Evolutionary conservation across 495 filamentous ascomycete species (phyloP).

Genomic region (Penicillium parvum): DNA sequence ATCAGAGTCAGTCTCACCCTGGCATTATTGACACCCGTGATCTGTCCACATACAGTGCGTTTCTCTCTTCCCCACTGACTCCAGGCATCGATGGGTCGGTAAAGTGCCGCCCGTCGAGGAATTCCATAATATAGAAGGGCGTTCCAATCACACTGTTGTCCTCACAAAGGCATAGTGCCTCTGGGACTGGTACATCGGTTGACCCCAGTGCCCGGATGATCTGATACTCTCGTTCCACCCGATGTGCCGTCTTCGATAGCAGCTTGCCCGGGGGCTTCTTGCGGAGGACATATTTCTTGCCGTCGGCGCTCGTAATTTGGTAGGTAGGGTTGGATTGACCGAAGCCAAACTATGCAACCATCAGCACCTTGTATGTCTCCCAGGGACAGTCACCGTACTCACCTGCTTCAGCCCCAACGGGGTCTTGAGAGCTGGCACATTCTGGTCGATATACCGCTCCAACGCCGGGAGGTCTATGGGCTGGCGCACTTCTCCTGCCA

Average conservation of each 20-base stretch:
- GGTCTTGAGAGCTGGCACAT: slow-evolving; percentile 73
- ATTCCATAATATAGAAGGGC: slow-evolving; percentile 95
- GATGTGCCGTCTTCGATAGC: slow-evolving; percentile 87
- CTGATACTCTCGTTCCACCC: slow-evolving; percentile 91
- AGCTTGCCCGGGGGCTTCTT: slow-evolving; percentile 95
- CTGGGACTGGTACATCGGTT: slow-evolving; percentile 83
- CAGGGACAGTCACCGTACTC: slow-evolving; percentile 10
- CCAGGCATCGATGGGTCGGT: slow-evolving; percentile 80
- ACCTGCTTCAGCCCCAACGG: slow-evolving; percentile 90
- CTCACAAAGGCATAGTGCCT: slow-evolving; percentile 79
- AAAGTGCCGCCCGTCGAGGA: slow-evolving; percentile 86
- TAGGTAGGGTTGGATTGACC: slow-evolving; percentile 98
- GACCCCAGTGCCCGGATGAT: slow-evolving; percentile 76
- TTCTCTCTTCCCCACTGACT: slow-evolving; percentile 62
- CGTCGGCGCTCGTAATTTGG: slow-evolving; percentile 67
- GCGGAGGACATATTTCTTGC: slow-evolving; percentile 73
- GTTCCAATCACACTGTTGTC: slow-evolving; percentile 77
- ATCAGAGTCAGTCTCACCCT: neutral
- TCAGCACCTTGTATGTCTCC: neutral
- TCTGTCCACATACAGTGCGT: slow-evolving; percentile 52
- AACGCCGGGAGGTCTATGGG: slow-evolving; percentile 76
- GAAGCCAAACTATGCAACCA: slow-evolving; percentile 71
- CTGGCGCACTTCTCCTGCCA: slow-evolving; percentile 87
- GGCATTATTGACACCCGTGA: neutral
- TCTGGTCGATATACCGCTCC: slow-evolving; percentile 67